Base-by-base conservation (phyloP, 208 protist species). In the Wallacemonas collosoma region DNA sequence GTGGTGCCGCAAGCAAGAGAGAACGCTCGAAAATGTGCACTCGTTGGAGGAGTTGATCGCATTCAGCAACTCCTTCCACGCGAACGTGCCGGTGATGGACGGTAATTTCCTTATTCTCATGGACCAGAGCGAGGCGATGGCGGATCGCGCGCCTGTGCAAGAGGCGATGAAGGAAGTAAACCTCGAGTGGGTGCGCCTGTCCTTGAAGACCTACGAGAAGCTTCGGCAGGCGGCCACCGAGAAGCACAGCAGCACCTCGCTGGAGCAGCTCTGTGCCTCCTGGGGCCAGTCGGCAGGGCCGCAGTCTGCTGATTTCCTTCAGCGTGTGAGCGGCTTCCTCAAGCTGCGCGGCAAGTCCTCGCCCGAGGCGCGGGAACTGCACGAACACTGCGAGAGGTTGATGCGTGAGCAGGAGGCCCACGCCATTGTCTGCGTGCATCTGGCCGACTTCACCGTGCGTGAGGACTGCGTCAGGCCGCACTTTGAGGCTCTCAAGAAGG, bases 31-130 rank as follows among this genome's bases (percentile, higher is more conserved):
- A 35, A 75, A 67, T 44, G 72, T 94, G 38, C 75, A 73, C 9
- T 62, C 74, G 17, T 39, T 93, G 45, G 76, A 82, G 38, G 85
- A 93, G 47, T 36, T 95, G 47, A 68, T 76, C 15, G 82, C 86
- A 70, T 95, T 97, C 73, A 87, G 72, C 70, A 81, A 76, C 26
- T 93, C 87, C 3, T 89, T 97, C 62, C 67, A 75, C 44, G 70
- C 77, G 11, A 96, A 96, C 69, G 88, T 91, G 51, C 68, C 75
- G 2, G 88, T 95, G 17, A 97, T 95, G 90, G 88, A 93, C 50
- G 90, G 81, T 64, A 95, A 97, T 75, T 95, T 95, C 72, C 80
- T 91, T 38, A 86, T 94, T 8, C 76, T 97, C 9, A 76, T 88
- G 55, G 90, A 95, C 71, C 89, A 86, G 60, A 78, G 82, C 56